Evolutionary conservation across 176 grass and related monocot species (phyloP), one percentile per base, ranked within the genome.

Genomic region (Leersia perrieri): DNA sequence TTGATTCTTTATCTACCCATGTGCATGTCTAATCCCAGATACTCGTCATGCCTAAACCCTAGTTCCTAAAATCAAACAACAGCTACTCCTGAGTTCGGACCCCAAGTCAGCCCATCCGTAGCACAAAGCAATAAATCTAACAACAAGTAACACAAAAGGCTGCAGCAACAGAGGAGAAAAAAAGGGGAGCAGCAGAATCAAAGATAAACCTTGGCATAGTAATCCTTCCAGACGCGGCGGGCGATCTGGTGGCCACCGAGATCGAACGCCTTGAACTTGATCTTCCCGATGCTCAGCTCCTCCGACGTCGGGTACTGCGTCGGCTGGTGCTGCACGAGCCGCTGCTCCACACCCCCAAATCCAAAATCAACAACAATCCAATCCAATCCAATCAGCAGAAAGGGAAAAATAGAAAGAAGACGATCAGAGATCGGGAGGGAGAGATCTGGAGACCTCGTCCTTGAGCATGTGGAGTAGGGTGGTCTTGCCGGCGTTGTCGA

Each of bases 231-330:
- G 63, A 91, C 89, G 23, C 89, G 89, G 85, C 85, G 89, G 29
- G 89, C 89, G 70, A 91, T 91, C 89, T 87, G 89, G 72, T 91
- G 80, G 41, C 89, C 89, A 3, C 89, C 89, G 33, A 91, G 89
- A 68, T 91, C 89, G 63, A 91, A 91, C 1, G 89, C 81, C 84
- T 91, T 91, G 82, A 91, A 91, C 80, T 87, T 91, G 85, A 91
- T 91, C 70, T 64, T 69, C 22, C 89, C 89, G 78, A 91, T 91
- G 89, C 89, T 87, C 16, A 91, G 76, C 70, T 91, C 89, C 71
- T 91, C 89, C 44, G 89, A 91, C 55, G 89, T 91, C 5, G 89
- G 89, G 72, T 87, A 81, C 89, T 91, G 89, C 76, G 85, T 91
- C 64, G 89, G 89, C 76, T 91, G 89, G 81, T 91, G 89, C 89